Evolutionary conservation across 371 early-diverging fungal species (phyloP).

Genomic region (Mortierella sp.): DNA sequence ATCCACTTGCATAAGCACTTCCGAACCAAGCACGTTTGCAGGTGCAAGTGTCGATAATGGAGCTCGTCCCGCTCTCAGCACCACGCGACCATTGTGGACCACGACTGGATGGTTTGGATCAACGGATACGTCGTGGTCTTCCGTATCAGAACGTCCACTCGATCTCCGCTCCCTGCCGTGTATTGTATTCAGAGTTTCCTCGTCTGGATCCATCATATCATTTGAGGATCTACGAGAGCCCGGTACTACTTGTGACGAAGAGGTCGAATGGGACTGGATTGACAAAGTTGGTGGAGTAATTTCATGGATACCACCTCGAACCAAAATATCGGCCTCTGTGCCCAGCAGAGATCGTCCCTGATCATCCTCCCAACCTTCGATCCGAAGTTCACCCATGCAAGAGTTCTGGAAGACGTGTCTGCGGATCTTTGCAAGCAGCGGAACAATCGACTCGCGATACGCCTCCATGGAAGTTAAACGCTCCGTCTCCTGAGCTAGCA

Average conservation of each 20-base stretch:
- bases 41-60: conserved; percentile 39
- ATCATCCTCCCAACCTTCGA: conserved; percentile 51
- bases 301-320: conserved; percentile 40
- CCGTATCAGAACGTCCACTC: conserved; percentile 5
- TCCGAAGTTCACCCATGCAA: conserved; percentile 19
- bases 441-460: conserved; percentile 44
- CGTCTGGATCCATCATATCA: conserved; percentile 3
- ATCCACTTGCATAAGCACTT: conserved; percentile 42
- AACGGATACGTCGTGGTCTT: conserved; percentile 7
- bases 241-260: conserved; percentile 24
- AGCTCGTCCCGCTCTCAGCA: conserved; percentile 18
- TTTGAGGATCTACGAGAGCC: background rate
- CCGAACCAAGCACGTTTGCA: conserved; percentile 31
- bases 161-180: conserved; percentile 6
- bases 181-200: conserved; percentile 13
- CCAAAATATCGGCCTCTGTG: conserved; percentile 40
- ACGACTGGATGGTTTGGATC: conserved; percentile 6
- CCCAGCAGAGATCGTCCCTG: conserved; percentile 38
- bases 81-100: conserved; percentile 16
- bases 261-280: background rate
- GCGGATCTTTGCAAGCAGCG: conserved; percentile 35
- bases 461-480: conserved; percentile 20
- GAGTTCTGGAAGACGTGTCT: conserved; percentile 45
- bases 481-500: conserved; percentile 32
- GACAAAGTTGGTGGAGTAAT: background rate